Percentiles rank a stretch among this genome's conserved stretches.
Conservation (phyloP, 371 early-diverging fungal genomes). For the Actinomortierella wolfii region DNA sequence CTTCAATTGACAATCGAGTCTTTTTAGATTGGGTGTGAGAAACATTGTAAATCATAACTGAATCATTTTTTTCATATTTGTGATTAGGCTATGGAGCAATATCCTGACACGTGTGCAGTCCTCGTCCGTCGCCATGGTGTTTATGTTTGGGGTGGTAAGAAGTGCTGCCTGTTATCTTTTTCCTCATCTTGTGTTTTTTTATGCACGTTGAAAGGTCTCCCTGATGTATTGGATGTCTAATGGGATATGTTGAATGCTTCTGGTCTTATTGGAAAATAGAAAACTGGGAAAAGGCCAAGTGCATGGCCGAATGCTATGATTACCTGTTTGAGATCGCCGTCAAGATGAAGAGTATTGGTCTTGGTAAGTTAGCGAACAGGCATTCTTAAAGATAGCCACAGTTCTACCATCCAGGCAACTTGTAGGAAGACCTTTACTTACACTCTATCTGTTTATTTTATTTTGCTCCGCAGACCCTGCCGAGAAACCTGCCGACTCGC, state of each 20-base stretch:
- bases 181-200: too few relatives aligned
- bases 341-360: constrained; percentile 85
- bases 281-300: constrained; percentile 96
- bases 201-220: too few relatives aligned
- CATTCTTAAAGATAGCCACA: background rate
- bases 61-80: background rate
- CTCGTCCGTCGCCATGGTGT: constrained; percentile 92
- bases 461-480: constrained; percentile 18
- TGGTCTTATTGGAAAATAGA: constrained; percentile 49
- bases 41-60: background rate
- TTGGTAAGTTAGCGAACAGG: constrained; percentile 20
- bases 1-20: background rate
- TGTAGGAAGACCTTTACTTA: background rate
- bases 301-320: constrained; percentile 98
- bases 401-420: background rate
- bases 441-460: background rate
- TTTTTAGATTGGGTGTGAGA: constrained; percentile 7
- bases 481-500: constrained; percentile 34
- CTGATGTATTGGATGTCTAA: background rate
- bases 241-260: background rate
- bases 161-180: background rate
- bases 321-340: constrained; percentile 96
- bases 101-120: constrained; percentile 95
- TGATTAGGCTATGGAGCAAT: constrained; percentile 79
- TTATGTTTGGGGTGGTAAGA: constrained; percentile 89